Percentiles rank a stretch among this genome's conserved stretches.
Evolutionary conservation across 495 filamentous ascomycete species (phyloP).

Genomic region (Entonaema liquescens): DNA sequence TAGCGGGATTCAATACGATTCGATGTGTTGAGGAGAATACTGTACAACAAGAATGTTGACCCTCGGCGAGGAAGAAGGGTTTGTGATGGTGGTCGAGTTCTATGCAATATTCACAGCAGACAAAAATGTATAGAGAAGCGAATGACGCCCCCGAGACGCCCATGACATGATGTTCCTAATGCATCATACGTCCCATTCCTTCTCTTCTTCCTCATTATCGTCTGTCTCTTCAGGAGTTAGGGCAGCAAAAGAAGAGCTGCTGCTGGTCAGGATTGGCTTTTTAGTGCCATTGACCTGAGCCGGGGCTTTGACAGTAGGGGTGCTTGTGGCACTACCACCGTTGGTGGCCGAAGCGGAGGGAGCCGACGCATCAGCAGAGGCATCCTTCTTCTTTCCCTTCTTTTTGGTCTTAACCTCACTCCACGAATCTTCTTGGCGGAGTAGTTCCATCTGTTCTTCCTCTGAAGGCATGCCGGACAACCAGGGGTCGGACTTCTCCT

Average conservation of each 20-base stretch:
- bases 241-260: constrained; percentile 58
- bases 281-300: constrained; percentile 48
- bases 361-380: constrained; percentile 39
- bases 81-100: constrained; percentile 11
- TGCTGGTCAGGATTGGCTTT: constrained; percentile 44
- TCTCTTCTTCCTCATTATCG: constrained; percentile 53
- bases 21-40: constrained; percentile 19
- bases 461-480: constrained; percentile 73
- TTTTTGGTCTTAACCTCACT: constrained; percentile 78
- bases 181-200: constrained; percentile 60
- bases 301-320: constrained; percentile 42
- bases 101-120: constrained; percentile 36
- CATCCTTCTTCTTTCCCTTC: constrained; percentile 57
- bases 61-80: not conserved
- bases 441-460: constrained; percentile 82
- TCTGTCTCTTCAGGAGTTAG: constrained; percentile 52
- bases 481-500: constrained; percentile 56
- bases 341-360: constrained; percentile 34
- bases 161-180: not conserved
- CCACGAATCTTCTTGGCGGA: constrained; percentile 73
- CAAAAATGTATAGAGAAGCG: constrained; percentile 42
- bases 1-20: constrained; percentile 10
- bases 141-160: not conserved
- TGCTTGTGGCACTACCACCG: constrained; percentile 31
- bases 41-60: constrained; percentile 37